These are phyloP conservation scores for Striga hermonthica DNA, from an alignment of 305 asterid species.

Conservation along the genomic window DNA sequence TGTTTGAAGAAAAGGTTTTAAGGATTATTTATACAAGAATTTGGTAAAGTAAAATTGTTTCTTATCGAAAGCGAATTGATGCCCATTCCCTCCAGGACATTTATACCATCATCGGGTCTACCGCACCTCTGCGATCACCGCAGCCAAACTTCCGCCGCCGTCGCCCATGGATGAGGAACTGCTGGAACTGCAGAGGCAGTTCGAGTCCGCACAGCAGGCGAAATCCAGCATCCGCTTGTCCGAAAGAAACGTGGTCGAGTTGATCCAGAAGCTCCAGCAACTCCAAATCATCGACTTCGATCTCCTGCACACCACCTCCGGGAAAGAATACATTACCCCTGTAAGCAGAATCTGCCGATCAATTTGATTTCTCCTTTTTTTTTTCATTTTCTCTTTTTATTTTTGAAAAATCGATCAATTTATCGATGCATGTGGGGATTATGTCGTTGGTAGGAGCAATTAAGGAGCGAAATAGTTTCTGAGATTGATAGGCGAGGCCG, in stretches of 20 bases:
- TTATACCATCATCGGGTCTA: too few relatives aligned
- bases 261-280: slow-evolving; percentile 82
- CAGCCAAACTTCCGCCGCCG: slow-evolving; percentile 25
- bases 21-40: too few relatives aligned
- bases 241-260: slow-evolving; percentile 78
- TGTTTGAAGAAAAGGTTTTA: too few relatives aligned
- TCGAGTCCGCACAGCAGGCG: slow-evolving; percentile 66
- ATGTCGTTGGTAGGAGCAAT: slow-evolving; percentile 60
- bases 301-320: slow-evolving; percentile 88
- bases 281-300: slow-evolving; percentile 88
- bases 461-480: slow-evolving; percentile 71
- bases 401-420: slow-evolving; percentile 3
- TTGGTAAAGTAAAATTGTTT: too few relatives aligned
- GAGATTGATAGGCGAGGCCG: slow-evolving; percentile 73
- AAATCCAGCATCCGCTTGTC: slow-evolving; percentile 72
- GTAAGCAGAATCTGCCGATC: slow-evolving; percentile 36
- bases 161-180: slow-evolving; percentile 81
- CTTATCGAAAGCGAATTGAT: too few relatives aligned
- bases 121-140: slow-evolving; percentile 26
- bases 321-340: slow-evolving; percentile 93
- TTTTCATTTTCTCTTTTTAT: not conserved
- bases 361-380: slow-evolving; percentile 6
- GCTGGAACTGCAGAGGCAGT: slow-evolving; percentile 77
- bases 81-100: too few relatives aligned
- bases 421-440: slow-evolving; percentile 28